A percentile compares a stretch with the other conserved stretches of the same genome.
Evolutionary conservation across 2,329 filamentous ascomycete species (phyloP).

Genomic region (Alternaria infectoria): DNA sequence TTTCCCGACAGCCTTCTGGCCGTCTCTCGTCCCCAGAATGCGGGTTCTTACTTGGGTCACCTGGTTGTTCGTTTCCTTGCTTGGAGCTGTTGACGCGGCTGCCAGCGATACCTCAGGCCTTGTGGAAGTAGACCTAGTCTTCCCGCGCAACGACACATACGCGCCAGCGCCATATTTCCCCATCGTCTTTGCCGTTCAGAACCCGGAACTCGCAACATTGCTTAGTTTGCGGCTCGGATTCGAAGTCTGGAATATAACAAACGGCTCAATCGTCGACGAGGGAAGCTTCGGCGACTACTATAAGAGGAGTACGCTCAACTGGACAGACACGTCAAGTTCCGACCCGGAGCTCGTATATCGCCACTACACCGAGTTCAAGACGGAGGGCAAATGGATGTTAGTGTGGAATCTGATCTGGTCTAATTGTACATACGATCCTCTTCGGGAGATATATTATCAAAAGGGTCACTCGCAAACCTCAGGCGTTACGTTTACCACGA

Average conservation of each 20-base stretch:
- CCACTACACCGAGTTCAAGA: too few relatives aligned
- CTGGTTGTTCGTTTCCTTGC: background rate
- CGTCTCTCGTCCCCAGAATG: background rate
- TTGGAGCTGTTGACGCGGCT: background rate
- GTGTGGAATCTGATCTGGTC: too few relatives aligned
- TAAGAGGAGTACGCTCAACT: too few relatives aligned
- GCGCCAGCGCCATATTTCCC: background rate
- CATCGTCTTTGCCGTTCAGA: background rate
- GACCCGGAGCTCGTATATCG: too few relatives aligned
- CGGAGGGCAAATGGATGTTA: too few relatives aligned
- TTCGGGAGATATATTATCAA: too few relatives aligned
- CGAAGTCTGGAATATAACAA: background rate
- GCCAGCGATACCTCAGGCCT: background rate
- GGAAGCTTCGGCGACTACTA: too few relatives aligned
- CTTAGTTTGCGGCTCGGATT: fast-evolving
- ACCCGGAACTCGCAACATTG: background rate
- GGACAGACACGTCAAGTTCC: too few relatives aligned
- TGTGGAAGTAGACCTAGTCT: background rate
- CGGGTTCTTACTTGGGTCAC: background rate
- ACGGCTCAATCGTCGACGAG: background rate
- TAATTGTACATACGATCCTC: too few relatives aligned
- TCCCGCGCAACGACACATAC: background rate
- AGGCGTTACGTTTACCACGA: too few relatives aligned
- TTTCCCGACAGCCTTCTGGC: background rate
- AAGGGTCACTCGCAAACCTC: too few relatives aligned